Conservation (phyloP, 352 stramenopile genomes). For the Phytophthora sp. region DNA sequence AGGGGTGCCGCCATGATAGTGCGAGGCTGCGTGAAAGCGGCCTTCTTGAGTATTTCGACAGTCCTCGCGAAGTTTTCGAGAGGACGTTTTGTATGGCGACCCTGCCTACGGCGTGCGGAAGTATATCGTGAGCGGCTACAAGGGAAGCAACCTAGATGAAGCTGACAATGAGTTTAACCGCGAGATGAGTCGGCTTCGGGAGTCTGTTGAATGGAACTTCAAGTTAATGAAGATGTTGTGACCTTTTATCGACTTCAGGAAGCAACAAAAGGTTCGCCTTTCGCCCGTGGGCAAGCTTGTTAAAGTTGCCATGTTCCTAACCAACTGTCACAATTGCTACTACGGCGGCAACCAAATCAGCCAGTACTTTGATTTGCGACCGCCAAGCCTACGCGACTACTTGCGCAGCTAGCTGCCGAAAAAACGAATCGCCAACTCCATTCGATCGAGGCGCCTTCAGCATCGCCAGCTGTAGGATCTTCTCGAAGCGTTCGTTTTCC, state of each 20-base stretch:
- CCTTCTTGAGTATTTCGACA: conserved; percentile 7
- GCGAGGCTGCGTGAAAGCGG: too few relatives aligned
- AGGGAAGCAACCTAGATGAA: neutral
- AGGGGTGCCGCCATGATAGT: too few relatives aligned
- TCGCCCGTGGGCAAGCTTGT: conserved; percentile 12
- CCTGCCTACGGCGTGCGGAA: neutral
- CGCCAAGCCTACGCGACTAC: neutral
- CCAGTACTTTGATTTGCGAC: conserved; percentile 1
- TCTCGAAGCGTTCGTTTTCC: conserved; percentile 15
- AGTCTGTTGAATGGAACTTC: conserved; percentile 14
- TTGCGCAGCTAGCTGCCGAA: neutral
- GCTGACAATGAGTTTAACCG: conserved; percentile 2
- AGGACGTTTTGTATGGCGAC: neutral
- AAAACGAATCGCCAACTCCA: neutral
- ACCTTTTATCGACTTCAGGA: conserved; percentile 7
- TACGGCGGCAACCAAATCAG: conserved; percentile 17
- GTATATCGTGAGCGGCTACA: conserved; percentile 11
- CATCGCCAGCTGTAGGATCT: neutral
- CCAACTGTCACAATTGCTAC: too few relatives aligned
- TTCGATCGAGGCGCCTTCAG: neutral
- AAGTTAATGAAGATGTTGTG: too few relatives aligned
- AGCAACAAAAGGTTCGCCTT: conserved; percentile 18
- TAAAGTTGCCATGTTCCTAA: conserved; percentile 18
- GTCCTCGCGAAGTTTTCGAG: neutral
- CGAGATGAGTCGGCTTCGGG: neutral